These are phyloP conservation scores for Phanerodontia chrysosporium DNA, from an alignment of 768 basidiomycete genomes.

Conservation along the genomic window DNA sequence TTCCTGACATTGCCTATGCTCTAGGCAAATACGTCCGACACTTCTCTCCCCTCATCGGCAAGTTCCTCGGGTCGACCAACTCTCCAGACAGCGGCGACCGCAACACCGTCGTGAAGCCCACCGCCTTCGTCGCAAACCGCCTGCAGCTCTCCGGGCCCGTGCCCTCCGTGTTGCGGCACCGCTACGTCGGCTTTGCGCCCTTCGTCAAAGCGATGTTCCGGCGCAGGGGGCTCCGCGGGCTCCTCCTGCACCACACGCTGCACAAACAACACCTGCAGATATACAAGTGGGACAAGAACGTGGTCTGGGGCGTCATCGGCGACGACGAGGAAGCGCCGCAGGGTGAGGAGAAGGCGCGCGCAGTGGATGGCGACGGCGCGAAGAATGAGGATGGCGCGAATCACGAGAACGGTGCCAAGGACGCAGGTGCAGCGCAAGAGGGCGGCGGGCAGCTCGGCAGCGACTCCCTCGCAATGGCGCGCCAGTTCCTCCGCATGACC, in stretches of 20 bases:
- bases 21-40: slow-evolving; percentile 32
- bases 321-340: slow-evolving; percentile 13
- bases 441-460: background rate
- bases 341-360: slow-evolving; percentile 1
- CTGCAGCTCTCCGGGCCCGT: slow-evolving; percentile 42
- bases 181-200: slow-evolving; percentile 35
- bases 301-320: slow-evolving; percentile 31
- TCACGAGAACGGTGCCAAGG: background rate
- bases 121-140: slow-evolving; percentile 41
- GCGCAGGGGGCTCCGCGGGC: slow-evolving; percentile 33
- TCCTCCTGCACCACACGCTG: slow-evolving; percentile 33
- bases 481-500: slow-evolving; percentile 38
- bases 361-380: background rate
- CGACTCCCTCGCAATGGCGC: slow-evolving; percentile 23
- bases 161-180: slow-evolving; percentile 32
- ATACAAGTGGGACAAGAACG: slow-evolving; percentile 34
- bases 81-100: slow-evolving; percentile 14
- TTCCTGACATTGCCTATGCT: background rate
- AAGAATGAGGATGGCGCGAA: too few species aligned
- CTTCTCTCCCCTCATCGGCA: slow-evolving; percentile 40
- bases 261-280: slow-evolving; percentile 38
- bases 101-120: slow-evolving; percentile 18
- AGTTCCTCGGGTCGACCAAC: slow-evolving; percentile 24
- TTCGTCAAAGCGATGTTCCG: slow-evolving; percentile 41
- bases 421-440: background rate